Conservation (phyloP, 1,284 basidiomycete species). For the Thecaphora frezii region DNA sequence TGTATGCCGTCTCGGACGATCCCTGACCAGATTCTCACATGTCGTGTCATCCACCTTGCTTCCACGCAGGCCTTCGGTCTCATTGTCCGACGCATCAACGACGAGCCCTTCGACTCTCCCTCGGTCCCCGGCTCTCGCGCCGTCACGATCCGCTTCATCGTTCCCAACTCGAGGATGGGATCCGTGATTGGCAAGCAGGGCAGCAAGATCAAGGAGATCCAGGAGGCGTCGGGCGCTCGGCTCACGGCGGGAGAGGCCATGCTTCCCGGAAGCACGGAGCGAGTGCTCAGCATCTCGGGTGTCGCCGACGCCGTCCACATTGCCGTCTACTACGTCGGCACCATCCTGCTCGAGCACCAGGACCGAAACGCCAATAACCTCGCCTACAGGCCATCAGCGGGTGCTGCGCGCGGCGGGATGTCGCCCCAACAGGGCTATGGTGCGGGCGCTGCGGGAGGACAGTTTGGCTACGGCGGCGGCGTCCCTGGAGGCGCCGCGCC, state of each 20-base stretch:
- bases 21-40: too few species aligned
- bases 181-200: constrained; percentile 98
- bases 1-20: too few species aligned
- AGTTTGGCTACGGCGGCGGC: constrained; percentile 24
- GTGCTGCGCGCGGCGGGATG: constrained; percentile 20
- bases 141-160: constrained; percentile 95
- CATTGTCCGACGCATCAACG: constrained; percentile 97
- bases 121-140: constrained; percentile 96
- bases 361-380: constrained; percentile 63
- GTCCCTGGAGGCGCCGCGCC: constrained; percentile 5
- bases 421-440: constrained; percentile 9
- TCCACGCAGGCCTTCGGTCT: constrained; percentile 85
- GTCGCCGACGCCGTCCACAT: constrained; percentile 99
- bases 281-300: constrained; percentile 89
- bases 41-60: background rate
- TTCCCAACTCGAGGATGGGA: constrained; percentile 98
- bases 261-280: constrained; percentile 95
- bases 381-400: constrained; percentile 57
- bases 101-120: constrained; percentile 95
- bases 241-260: constrained; percentile 96
- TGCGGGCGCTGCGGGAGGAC: constrained; percentile 17
- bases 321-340: constrained; percentile 97
- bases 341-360: constrained; percentile 91
- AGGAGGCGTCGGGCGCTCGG: constrained; percentile 93
- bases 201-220: constrained; percentile 98